Evolutionary conservation across 2,329 filamentous ascomycete species (phyloP), one percentile per base, ranked within the genome.

Genomic region (Teratosphaeria epicoccoides): DNA sequence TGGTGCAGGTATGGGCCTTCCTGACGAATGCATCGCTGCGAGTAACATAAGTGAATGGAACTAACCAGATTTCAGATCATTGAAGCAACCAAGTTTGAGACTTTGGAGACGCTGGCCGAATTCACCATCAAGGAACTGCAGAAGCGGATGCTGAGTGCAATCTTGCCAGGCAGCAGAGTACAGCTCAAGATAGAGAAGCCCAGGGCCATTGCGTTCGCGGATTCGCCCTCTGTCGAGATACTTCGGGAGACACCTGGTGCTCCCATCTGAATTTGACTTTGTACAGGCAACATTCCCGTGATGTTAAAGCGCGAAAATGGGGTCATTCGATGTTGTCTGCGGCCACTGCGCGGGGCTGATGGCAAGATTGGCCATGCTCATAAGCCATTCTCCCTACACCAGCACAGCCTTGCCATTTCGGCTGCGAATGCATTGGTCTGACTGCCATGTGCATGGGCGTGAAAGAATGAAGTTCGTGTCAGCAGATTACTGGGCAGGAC

Each of bases 201-300:
- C 2, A 81, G 83, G 11, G 86, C 86, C 0, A 82, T 89, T 20
- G 78, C 81, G 0, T 79, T 85, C 60, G 86, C 86, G 1, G 85
- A 88, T 57, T 83, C 81, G 10, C 84, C 85, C 0, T 75, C 77
- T 4, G 81, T 89, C 5, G 83, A 88, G 65, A 73, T 84, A 29
- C 60, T 61, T 4, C 47, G 60, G 23, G 52, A 53, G 23, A 56
- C 59, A 29, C 54, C 57, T 12, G 51, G 28, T 6, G 24, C 17
- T 17, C 33, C 17, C n/a, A 40, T 40, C 14, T 40, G n/a, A 40
- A 40, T 7, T 17, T n/a, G 14, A 7, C 6, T 4, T 17, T 20
- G 33, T 20, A 10, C 33, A 40, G 2, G 33, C 33, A 17, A 7
- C 17, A n/a, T 20, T 14, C n/a, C n/a, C 33, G 10, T 9, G 6